Percentiles rank a stretch among this genome's conserved stretches.
phyloP scores from a whole-genome alignment of 768 basidiomycete genomes.

The Boletales sp. region DNA sequence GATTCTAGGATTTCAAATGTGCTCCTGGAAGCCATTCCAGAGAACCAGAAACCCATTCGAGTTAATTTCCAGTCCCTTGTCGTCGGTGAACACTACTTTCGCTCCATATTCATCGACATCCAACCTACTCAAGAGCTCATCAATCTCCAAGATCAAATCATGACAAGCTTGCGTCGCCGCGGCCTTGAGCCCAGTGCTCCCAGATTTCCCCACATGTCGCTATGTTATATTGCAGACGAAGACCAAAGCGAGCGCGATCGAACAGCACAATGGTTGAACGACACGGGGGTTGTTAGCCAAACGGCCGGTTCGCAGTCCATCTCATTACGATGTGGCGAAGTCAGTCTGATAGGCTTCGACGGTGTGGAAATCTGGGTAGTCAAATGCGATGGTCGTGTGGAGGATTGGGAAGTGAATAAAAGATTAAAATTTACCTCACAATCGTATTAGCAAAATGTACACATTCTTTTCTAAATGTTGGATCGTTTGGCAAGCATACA shows the following conservation, averaged over 20 bases:
- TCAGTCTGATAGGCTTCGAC: conserved; percentile 41
- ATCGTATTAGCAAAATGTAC: no score
- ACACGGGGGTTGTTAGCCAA: conserved; percentile 31
- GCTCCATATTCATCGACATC: conserved; percentile 63
- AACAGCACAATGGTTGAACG: conserved; percentile 42
- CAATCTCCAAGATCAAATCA: conserved; percentile 47
- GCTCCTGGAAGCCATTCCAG: conserved; percentile 41
- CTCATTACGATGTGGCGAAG: conserved; percentile 20
- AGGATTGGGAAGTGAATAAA: conserved; percentile 48
- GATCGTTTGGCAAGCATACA: background rate
- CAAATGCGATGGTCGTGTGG: conserved; percentile 58
- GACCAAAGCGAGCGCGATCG: conserved; percentile 53
- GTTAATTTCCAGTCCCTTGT: conserved; percentile 53
- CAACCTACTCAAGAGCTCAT: conserved; percentile 42
- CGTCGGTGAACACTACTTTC: conserved; percentile 62
- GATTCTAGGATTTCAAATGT: conserved; percentile 4
- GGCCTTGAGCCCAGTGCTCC: conserved; percentile 47
- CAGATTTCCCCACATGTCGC: conserved; percentile 65
- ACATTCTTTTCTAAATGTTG: no score
- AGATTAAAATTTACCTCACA: conserved; percentile 10
- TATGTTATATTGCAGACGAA: conserved; percentile 69
- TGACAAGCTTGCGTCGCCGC: conserved; percentile 31
- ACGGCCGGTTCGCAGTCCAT: conserved; percentile 25
- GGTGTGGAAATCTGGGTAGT: conserved; percentile 56
- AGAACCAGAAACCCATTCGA: conserved; percentile 31